These are phyloP conservation scores for Lyophyllum decastes DNA, from an alignment of 768 basidiomycete genomes.

Conservation along the genomic window DNA sequence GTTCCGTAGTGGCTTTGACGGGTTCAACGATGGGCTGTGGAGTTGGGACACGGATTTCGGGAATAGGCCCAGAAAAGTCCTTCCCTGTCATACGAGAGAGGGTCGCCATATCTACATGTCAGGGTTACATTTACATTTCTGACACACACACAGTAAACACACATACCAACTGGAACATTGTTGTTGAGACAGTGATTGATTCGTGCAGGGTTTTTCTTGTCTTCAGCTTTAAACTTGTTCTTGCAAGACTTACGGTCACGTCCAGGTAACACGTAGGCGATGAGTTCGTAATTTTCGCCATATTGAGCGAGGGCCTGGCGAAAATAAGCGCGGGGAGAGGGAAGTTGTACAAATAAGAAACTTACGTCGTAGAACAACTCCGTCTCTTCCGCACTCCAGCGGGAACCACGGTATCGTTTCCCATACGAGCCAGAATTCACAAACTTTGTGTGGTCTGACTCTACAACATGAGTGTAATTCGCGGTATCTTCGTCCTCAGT, in stretches of 20 bases:
- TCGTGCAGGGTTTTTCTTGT: constrained; percentile 74
- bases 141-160: background rate
- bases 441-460: constrained; percentile 83
- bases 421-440: constrained; percentile 83
- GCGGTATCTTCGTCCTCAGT: constrained; percentile 66
- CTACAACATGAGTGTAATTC: constrained; percentile 76
- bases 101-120: constrained; percentile 61
- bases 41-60: constrained; percentile 55
- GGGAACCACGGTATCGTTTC: constrained; percentile 76
- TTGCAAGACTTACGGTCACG: constrained; percentile 89
- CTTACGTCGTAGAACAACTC: constrained; percentile 84
- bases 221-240: constrained; percentile 91
- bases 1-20: constrained; percentile 16
- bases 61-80: constrained; percentile 81
- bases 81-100: constrained; percentile 82
- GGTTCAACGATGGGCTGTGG: constrained; percentile 29
- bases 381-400: constrained; percentile 91
- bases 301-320: constrained; percentile 85
- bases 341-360: background rate
- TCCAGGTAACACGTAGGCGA: constrained; percentile 81
- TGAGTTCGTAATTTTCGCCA: constrained; percentile 91
- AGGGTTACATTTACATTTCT: background rate
- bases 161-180: constrained; percentile 73
- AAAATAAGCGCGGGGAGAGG: background rate
- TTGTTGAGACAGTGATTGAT: constrained; percentile 78